These are phyloP conservation scores for Penicillium waksmanii DNA, from an alignment of 495 filamentous ascomycete genomes.

Conservation along the genomic window DNA sequence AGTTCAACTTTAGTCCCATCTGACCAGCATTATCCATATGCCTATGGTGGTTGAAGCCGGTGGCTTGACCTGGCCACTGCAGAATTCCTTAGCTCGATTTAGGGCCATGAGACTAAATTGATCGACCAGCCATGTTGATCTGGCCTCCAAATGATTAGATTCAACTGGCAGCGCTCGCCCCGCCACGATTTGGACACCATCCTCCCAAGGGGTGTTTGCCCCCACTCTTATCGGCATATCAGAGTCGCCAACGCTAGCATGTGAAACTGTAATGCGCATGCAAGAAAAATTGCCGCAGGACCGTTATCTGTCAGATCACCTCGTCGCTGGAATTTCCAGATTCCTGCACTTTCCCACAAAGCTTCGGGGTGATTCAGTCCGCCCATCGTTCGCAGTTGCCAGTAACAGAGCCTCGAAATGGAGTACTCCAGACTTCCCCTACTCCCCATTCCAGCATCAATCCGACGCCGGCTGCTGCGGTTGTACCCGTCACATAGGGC, in stretches of 20 bases:
- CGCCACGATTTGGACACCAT: neutral
- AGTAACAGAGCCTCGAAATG: constrained; percentile 11
- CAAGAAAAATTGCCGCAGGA: constrained; percentile 19
- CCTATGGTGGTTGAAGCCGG: too few relatives aligned
- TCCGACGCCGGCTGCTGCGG: constrained; percentile 36
- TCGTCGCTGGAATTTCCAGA: constrained; percentile 4
- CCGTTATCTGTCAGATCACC: constrained; percentile 26
- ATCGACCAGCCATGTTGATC: neutral
- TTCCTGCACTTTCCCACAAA: neutral
- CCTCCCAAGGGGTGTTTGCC: neutral
- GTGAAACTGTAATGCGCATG: constrained; percentile 22
- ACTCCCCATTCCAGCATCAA: constrained; percentile 37
- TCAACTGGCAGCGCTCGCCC: neutral
- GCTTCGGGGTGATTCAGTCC: neutral
- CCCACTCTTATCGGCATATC: constrained; percentile 28
- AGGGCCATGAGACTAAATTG: neutral
- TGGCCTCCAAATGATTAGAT: neutral
- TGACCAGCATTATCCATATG: too few relatives aligned
- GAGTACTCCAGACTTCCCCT: constrained; percentile 35
- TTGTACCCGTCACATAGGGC: constrained; percentile 29
- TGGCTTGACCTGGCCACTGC: too few relatives aligned
- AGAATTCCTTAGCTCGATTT: too few relatives aligned
- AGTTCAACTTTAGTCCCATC: too few relatives aligned
- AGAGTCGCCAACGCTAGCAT: constrained; percentile 21
- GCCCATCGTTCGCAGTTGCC: neutral